These are phyloP conservation scores for Diplodia scrobiculata DNA, from an alignment of 2,329 filamentous ascomycete species.

Conservation along the genomic window DNA sequence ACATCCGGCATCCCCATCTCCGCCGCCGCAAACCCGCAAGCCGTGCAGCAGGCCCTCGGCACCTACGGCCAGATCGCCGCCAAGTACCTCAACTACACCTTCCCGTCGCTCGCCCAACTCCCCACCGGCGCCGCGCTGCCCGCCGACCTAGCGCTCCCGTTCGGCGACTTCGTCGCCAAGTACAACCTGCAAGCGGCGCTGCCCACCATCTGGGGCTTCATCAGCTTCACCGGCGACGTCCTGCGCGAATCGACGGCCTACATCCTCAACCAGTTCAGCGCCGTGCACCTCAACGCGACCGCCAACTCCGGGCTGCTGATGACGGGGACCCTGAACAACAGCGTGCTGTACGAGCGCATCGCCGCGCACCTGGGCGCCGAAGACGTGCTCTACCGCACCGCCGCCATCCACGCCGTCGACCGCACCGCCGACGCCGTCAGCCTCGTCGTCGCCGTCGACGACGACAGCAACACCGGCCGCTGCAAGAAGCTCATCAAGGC, in stretches of 20 bases:
- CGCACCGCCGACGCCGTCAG: background rate
- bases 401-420: background rate
- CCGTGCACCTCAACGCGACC: slow-evolving; percentile 30
- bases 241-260: slow-evolving; percentile 50
- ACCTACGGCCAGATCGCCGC: slow-evolving; percentile 37
- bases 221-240: slow-evolving; percentile 52
- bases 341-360: slow-evolving; percentile 34
- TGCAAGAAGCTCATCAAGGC: slow-evolving; percentile 40
- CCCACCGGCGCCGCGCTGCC: slow-evolving; percentile 41
- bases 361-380: slow-evolving; percentile 29
- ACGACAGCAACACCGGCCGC: background rate
- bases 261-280: slow-evolving; percentile 40
- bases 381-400: slow-evolving; percentile 31
- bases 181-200: slow-evolving; percentile 51
- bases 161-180: slow-evolving; percentile 54
- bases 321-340: slow-evolving; percentile 31
- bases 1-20: background rate
- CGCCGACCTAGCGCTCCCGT: slow-evolving; percentile 52
- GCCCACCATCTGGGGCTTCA: slow-evolving; percentile 47
- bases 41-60: slow-evolving; percentile 31
- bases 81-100: slow-evolving; percentile 40
- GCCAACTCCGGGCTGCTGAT: slow-evolving; percentile 20
- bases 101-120: background rate
- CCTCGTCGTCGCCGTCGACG: slow-evolving; percentile 31
- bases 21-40: background rate